These are phyloP conservation scores for Kodamaea arcana DNA, from an alignment of 1,139 yeast genomes.

Conservation along the genomic window DNA sequence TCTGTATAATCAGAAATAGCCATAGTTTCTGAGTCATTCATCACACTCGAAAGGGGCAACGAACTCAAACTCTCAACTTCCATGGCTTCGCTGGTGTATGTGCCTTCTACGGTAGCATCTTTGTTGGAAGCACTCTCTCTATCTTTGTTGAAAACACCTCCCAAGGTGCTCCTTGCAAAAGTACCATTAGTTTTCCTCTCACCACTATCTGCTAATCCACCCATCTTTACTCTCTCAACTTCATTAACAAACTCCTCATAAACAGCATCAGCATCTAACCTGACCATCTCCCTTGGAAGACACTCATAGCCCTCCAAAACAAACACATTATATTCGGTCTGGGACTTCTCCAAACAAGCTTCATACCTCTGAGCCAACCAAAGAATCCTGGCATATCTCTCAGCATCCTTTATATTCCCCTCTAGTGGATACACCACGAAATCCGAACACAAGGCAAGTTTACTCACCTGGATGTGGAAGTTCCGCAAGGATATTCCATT, in stretches of 20 bases:
- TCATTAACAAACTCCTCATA: conserved; percentile 1
- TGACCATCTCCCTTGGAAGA: conserved; percentile 1
- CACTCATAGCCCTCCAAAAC: conserved; percentile 9
- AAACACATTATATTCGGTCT: conserved; percentile 17
- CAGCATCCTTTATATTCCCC: conserved; percentile 6
- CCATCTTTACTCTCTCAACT: no score
- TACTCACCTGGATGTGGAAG: conserved; percentile 73
- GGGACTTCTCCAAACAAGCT: conserved; percentile 14
- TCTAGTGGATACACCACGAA: conserved; percentile 48
- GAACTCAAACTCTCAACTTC: no score
- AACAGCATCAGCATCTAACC: conserved; percentile 5
- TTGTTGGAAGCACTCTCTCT: no score
- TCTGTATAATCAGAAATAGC: no score
- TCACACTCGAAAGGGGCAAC: no score
- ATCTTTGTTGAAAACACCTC: no score
- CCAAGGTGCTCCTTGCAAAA: no score
- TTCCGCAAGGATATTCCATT: conserved; percentile 69
- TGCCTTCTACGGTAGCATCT: no score
- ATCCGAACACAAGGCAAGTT: conserved; percentile 65
- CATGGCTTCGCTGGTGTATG: no score
- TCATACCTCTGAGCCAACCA: conserved; percentile 51
- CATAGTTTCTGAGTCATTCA: no score
- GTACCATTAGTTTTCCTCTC: no score
- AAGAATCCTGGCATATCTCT: conserved; percentile 45
- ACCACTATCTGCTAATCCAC: no score